A percentile compares a stretch with the other conserved stretches of the same genome.
phyloP scores from a whole-genome alignment of 306 rosid species.

The Cucurbita argyrosperma region DNA sequence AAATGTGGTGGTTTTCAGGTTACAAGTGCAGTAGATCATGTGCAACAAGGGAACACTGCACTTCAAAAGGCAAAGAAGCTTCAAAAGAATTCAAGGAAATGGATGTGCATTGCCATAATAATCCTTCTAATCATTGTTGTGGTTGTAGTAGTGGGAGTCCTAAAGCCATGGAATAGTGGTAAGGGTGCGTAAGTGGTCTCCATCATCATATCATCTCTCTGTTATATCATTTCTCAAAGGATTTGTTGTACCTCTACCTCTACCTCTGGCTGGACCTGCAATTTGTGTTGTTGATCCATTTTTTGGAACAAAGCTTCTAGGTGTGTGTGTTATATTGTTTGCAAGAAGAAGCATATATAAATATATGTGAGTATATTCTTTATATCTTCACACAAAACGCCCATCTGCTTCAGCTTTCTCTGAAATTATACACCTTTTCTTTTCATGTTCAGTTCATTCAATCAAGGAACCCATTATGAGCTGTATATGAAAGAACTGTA shows the following conservation, averaged over 20 bases:
- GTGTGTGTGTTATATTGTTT: slow-evolving; percentile 5
- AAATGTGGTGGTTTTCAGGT: slow-evolving; percentile 27
- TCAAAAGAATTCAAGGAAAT: slow-evolving; percentile 75
- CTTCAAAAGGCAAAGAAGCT: slow-evolving; percentile 62
- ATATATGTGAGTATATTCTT: slow-evolving; percentile 3
- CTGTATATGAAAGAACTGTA: not conserved
- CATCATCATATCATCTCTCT: not conserved
- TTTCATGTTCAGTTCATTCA: not conserved
- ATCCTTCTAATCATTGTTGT: slow-evolving; percentile 58
- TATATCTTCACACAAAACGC: not conserved
- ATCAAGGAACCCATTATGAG: not conserved
- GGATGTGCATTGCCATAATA: slow-evolving; percentile 86
- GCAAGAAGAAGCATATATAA: not conserved
- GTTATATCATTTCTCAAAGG: not conserved
- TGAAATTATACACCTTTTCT: not conserved
- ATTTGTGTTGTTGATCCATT: slow-evolving; percentile 1
- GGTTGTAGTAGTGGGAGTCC: slow-evolving; percentile 39
- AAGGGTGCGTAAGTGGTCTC: slow-evolving; percentile 32
- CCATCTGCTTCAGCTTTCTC: not conserved
- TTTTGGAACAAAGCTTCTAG: not conserved
- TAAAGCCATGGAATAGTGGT: slow-evolving; percentile 56
- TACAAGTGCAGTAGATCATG: slow-evolving; percentile 85
- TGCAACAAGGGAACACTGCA: slow-evolving; percentile 67
- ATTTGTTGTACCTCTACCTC: not conserved
- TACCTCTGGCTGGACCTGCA: not conserved